Conservation (phyloP, 2,329 filamentous ascomycete species). For the Coniochaeta ligniaria region DNA sequence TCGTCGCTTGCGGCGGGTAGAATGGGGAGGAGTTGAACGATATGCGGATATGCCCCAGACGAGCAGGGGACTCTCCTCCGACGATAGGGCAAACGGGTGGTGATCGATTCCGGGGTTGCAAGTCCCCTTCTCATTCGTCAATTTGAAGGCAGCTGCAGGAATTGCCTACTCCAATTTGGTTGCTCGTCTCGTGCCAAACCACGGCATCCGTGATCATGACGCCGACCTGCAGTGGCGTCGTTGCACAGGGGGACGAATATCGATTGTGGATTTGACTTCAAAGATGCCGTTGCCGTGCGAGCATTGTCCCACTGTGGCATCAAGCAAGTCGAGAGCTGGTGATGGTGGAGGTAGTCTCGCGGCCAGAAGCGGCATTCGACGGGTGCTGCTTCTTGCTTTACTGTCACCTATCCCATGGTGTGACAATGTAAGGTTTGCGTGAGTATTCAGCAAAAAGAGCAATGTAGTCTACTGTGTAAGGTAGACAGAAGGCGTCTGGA, state of each 20-base stretch:
- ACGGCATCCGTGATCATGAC: background rate
- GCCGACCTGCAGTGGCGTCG: background rate
- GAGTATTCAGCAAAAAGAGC: too few relatives aligned
- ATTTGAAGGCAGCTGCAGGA: background rate
- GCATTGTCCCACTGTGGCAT: background rate
- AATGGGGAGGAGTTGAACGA: background rate
- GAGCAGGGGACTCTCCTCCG: background rate
- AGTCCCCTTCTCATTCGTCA: background rate
- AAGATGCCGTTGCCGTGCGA: background rate
- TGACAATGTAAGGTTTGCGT: too few relatives aligned
- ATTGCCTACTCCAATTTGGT: background rate
- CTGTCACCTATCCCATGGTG: background rate
- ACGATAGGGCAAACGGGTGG: background rate
- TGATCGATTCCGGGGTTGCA: background rate
- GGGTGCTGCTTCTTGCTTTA: background rate
- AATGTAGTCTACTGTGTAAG: too few relatives aligned
- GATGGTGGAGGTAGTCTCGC: background rate
- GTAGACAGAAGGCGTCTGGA: background rate
- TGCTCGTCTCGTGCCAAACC: background rate
- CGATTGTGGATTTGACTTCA: background rate
- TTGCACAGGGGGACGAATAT: background rate
- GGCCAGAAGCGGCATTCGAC: background rate
- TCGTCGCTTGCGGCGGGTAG: background rate
- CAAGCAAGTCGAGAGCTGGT: background rate
- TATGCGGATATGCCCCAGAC: conserved; percentile 1